Evolutionary conservation across 2,329 filamentous ascomycete genomes (phyloP).

Genomic region (Fonsecaea erecta): DNA sequence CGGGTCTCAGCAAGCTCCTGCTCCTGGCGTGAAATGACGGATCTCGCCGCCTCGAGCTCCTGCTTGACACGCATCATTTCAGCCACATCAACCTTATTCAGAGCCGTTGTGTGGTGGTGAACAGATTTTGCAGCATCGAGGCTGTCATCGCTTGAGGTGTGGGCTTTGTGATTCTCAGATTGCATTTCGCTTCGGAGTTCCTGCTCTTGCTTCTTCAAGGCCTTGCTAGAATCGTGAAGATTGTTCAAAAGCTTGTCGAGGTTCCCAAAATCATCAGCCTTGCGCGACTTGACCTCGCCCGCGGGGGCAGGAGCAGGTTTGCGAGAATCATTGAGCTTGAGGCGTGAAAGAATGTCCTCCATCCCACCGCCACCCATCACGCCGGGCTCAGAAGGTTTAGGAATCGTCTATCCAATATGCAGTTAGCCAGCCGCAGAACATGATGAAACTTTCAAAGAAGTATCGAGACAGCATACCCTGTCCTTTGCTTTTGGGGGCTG

Average conservation of each 20-base stretch:
- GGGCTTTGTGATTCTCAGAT: slow-evolving; percentile 31
- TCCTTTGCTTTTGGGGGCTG: slow-evolving; percentile 28
- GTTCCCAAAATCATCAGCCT: slow-evolving; percentile 34
- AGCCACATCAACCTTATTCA: slow-evolving; percentile 44
- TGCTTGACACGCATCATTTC: slow-evolving; percentile 62
- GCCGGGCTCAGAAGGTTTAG: slow-evolving; percentile 38
- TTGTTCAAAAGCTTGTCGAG: slow-evolving; percentile 65
- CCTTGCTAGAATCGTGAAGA: slow-evolving; percentile 71
- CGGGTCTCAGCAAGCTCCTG: slow-evolving; percentile 65
- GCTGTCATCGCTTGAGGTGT: slow-evolving; percentile 46
- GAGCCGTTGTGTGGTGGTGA: slow-evolving; percentile 18
- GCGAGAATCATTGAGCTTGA: slow-evolving; percentile 45
- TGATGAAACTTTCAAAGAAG: slow-evolving; percentile 1
- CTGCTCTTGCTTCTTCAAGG: slow-evolving; percentile 64
- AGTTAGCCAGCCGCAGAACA: neutral
- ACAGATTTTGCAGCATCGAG: slow-evolving; percentile 35
- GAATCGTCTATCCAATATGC: slow-evolving; percentile 6
- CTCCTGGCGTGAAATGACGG: slow-evolving; percentile 64
- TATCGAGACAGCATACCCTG: slow-evolving; percentile 23
- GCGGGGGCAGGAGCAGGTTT: slow-evolving; percentile 27
- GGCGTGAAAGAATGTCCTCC: slow-evolving; percentile 63
- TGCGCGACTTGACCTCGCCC: slow-evolving; percentile 27
- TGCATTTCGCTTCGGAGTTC: slow-evolving; percentile 44
- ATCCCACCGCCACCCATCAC: slow-evolving; percentile 52
- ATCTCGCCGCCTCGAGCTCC: slow-evolving; percentile 61